phyloP scores from a whole-genome alignment of 2,329 filamentous ascomycete species.

The Aspergillus terreus region DNA sequence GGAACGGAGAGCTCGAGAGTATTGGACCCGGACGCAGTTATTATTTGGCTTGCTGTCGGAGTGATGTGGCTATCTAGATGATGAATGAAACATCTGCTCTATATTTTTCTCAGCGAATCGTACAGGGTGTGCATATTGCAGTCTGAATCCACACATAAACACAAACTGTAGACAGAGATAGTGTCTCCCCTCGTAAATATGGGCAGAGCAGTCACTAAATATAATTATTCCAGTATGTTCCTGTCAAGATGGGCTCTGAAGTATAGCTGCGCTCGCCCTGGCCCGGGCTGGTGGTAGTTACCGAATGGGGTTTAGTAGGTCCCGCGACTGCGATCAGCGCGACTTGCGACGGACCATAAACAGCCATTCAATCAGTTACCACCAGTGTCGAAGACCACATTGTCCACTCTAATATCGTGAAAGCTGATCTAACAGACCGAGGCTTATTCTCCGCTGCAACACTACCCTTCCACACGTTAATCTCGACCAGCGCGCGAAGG shows the following conservation, averaged over 20 bases:
- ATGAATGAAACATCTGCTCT: not conserved
- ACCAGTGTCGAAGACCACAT: not conserved
- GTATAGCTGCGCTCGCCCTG: no score
- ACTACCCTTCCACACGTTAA: not conserved
- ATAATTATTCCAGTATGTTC: no score
- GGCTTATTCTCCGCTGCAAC: not conserved
- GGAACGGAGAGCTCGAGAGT: slow-evolving; percentile 64
- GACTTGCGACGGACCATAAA: not conserved
- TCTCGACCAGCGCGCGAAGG: not conserved
- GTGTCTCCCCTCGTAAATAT: no score
- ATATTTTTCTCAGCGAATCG: not conserved
- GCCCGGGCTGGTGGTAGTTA: not conserved
- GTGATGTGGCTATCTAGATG: not conserved
- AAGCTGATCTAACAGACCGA: not conserved
- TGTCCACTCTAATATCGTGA: not conserved
- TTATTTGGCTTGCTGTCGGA: slow-evolving; percentile 70
- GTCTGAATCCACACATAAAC: no score
- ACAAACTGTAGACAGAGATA: no score
- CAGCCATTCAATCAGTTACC: not conserved
- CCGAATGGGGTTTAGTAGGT: not conserved
- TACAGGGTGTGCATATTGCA: no score
- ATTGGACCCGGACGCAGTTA: slow-evolving; percentile 78
- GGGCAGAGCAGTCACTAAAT: no score
- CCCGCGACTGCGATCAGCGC: not conserved
- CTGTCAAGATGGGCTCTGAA: no score